These are phyloP conservation scores for Mrakia hoshinonis DNA, from an alignment of 768 basidiomycete species.

Conservation along the genomic window DNA sequence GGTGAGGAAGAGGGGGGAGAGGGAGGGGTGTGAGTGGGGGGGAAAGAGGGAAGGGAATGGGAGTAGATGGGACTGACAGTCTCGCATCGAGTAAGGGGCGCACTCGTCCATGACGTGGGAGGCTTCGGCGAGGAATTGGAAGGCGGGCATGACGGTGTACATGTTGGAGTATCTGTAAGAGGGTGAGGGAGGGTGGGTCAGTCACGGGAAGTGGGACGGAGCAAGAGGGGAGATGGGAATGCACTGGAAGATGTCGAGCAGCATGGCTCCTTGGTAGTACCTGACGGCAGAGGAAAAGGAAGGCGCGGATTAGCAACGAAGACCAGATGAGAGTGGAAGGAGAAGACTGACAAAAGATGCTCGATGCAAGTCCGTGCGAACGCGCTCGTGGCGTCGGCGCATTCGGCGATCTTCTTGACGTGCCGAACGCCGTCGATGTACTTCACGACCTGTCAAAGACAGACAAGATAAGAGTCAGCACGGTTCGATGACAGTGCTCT, in stretches of 20 bases:
- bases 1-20: neutral
- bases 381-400: slow-evolving; percentile 78
- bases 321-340: too few relatives aligned
- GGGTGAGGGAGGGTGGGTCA: neutral
- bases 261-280: slow-evolving; percentile 94
- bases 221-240: neutral
- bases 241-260: slow-evolving; percentile 83
- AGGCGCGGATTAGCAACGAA: too few relatives aligned
- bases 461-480: neutral
- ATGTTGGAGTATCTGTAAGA: slow-evolving; percentile 23
- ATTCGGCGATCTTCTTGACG: slow-evolving; percentile 77
- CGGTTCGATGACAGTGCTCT: neutral
- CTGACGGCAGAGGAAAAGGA: slow-evolving; percentile 43
- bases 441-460: slow-evolving; percentile 36
- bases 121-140: slow-evolving; percentile 81
- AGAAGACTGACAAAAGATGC: slow-evolving; percentile 67
- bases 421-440: slow-evolving; percentile 87
- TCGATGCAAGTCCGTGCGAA: slow-evolving; percentile 78
- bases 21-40: neutral
- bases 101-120: slow-evolving; percentile 79
- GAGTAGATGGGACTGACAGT: slow-evolving; percentile 45
- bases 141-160: slow-evolving; percentile 76
- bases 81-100: slow-evolving; percentile 77
- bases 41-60: neutral
- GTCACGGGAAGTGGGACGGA: neutral